Percentiles rank a stretch among this genome's conserved stretches.
These are phyloP conservation scores for Zygosaccharomyces lentus DNA, from an alignment of 805 yeast genomes.

Conservation along the genomic window DNA sequence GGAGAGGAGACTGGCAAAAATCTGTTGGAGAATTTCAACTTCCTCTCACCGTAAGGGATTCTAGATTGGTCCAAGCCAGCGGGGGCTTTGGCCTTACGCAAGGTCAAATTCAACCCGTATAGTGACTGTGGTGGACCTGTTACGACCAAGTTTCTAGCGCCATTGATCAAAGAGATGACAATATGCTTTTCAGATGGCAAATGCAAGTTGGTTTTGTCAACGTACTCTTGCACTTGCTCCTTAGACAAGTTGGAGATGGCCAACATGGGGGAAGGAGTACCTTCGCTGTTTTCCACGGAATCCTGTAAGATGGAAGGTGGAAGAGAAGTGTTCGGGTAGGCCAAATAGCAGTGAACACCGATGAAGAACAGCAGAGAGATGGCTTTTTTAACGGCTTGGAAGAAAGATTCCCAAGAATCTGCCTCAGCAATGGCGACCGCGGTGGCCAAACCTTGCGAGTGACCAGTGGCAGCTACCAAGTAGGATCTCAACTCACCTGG, in stretches of 20 bases:
- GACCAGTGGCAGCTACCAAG: constrained; percentile 79
- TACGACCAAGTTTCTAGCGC: constrained; percentile 92
- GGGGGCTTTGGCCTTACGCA: constrained; percentile 93
- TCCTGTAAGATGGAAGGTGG: constrained; percentile 93
- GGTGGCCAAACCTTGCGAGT: constrained; percentile 87
- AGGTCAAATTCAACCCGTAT: constrained; percentile 87
- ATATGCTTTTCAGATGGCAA: constrained; percentile 89
- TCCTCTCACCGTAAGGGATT: constrained; percentile 90
- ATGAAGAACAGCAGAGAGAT: constrained; percentile 84
- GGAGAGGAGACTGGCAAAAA: constrained; percentile 95
- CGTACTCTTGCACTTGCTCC: constrained; percentile 72
- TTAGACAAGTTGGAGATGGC: constrained; percentile 83
- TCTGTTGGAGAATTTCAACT: constrained; percentile 86
- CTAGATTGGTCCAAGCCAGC: constrained; percentile 93
- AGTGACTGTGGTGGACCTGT: constrained; percentile 98
- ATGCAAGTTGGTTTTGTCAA: constrained; percentile 86
- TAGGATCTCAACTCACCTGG: constrained; percentile 81
- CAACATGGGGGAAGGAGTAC: constrained; percentile 96
- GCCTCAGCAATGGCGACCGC: constrained; percentile 85
- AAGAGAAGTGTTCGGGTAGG: constrained; percentile 88
- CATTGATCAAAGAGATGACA: constrained; percentile 85
- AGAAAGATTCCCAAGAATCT: constrained; percentile 81
- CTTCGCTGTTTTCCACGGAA: constrained; percentile 90
- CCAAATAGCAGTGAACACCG: constrained; percentile 86
- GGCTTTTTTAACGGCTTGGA: constrained; percentile 66